Evolutionary conservation across 805 yeast genomes (phyloP).

Genomic region (Grigorovia jiainica): DNA sequence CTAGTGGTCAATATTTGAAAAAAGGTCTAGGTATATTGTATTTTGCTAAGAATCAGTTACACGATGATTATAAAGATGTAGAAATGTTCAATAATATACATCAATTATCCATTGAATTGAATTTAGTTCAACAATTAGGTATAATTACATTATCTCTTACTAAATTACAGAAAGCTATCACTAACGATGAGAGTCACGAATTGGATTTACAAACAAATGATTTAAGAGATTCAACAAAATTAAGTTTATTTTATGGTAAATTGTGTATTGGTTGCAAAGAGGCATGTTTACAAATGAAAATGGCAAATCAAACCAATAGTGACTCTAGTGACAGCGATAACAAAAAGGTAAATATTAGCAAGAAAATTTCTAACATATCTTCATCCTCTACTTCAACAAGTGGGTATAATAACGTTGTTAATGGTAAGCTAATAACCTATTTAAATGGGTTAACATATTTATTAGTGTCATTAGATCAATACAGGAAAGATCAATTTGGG

Average conservation of each 20-base stretch:
- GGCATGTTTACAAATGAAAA: constrained; percentile 6
- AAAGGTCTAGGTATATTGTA: constrained; percentile 22
- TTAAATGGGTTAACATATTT: constrained; percentile 18
- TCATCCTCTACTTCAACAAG: no score
- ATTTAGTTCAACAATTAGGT: constrained; percentile 23
- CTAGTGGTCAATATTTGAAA: constrained; percentile 20
- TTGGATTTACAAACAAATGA: constrained; percentile 25
- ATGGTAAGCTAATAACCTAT: constrained; percentile 10
- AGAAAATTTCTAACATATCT: no score
- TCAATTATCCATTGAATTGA: constrained; percentile 10
- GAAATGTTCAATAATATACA: neutral
- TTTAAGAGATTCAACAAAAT: constrained; percentile 16
- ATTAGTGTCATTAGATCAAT: constrained; percentile 24
- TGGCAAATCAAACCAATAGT: neutral
- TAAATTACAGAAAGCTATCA: constrained; percentile 20
- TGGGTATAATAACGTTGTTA: constrained; percentile 5
- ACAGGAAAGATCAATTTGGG: constrained; percentile 18
- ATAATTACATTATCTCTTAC: constrained; percentile 24
- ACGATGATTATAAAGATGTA: neutral
- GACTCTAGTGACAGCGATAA: neutral
- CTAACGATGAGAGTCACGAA: constrained; percentile 16
- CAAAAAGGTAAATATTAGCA: no score
- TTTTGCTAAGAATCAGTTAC: constrained; percentile 4
- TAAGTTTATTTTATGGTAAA: constrained; percentile 21
- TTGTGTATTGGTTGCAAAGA: constrained; percentile 24